Evolutionary conservation across 2,329 filamentous ascomycete genomes (phyloP), one percentile per base, ranked within the genome.

Genomic region (Penicillium paneum): DNA sequence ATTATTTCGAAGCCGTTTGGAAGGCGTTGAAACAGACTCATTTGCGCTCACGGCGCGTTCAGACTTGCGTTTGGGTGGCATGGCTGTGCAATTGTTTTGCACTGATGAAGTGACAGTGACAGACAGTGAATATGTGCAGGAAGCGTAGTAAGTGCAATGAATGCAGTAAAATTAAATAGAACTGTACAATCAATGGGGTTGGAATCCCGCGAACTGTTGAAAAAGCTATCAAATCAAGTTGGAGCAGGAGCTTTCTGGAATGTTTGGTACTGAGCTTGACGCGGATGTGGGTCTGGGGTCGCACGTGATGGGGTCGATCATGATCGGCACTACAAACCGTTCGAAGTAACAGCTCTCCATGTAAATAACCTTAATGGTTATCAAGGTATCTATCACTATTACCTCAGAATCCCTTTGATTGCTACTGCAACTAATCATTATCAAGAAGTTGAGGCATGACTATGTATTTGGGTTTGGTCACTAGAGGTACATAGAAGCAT

Each of bases 51-150:
- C 49, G 17, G 58, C 60, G 55, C 52, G 56, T 40, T 62, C 61
- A 2, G 66, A 64, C 57, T 66, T 68, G 58, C 69, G 69, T 58
- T 71, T 71, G 39, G 34, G 49, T 12, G 56, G 55, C 59, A 60
- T 62, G 36, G 35, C 28, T 17, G 31, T 15, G 29, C 5, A 12
- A 26, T 26, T 49, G 47, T n/a, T 32, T 32, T 32, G 19, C 8
- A 8, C 38, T 48, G 36, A 12, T 26, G 41, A n/a, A 36, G 11
- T 10, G 13, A 41, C 7, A 42, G 19, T 26, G 11, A 5, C 19
- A 31, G 8, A 28, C 8, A 26, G 29, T 5, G 31, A 34, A 31
- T 43, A 49, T 49, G 6, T 49, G 50, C 21, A 43, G n/a, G n/a
- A 24, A 13, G n/a, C n/a, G 21, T 15, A 26, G 17, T n/a, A n/a